Evolutionary conservation across 2,329 filamentous ascomycete species (phyloP).

Genomic region (Fusarium sp.): DNA sequence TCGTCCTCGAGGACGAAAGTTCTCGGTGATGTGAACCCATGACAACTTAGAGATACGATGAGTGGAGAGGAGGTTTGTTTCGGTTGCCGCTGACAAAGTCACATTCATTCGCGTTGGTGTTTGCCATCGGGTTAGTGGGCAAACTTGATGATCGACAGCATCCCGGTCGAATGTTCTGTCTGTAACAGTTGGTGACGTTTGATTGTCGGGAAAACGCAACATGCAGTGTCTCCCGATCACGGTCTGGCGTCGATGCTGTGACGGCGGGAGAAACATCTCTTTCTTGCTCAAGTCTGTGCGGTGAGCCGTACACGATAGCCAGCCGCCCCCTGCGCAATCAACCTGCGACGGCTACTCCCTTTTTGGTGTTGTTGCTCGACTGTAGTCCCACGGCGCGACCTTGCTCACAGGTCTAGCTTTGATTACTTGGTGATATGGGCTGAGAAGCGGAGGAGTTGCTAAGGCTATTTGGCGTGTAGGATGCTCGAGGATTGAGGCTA

Average conservation of each 20-base stretch:
- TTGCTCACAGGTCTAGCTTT: constrained; percentile 14
- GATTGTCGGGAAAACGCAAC: constrained; percentile 34
- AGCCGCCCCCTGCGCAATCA: constrained; percentile 30
- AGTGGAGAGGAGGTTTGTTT: constrained; percentile 11
- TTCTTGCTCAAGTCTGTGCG: constrained; percentile 9
- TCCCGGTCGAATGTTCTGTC: constrained; percentile 6
- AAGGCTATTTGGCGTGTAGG: neutral
- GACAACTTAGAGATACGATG: constrained; percentile 2
- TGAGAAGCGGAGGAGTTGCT: constrained; percentile 8
- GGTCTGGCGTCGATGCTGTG: constrained; percentile 18
- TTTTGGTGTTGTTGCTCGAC: neutral
- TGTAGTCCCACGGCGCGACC: neutral
- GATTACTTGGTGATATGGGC: constrained; percentile 14
- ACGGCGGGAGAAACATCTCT: constrained; percentile 11
- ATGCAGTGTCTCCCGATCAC: constrained; percentile 26
- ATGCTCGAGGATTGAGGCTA: constrained; percentile 6
- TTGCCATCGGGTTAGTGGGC: neutral
- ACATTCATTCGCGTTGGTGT: neutral
- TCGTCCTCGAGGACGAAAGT: neutral
- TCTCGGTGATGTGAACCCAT: constrained; percentile 5
- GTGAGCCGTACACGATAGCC: neutral
- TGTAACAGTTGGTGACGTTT: constrained; percentile 28
- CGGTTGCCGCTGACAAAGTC: constrained; percentile 8
- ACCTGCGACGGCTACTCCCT: constrained; percentile 24
- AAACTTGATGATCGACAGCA: neutral